Evolutionary conservation across 225 moss, liverwort and hornwort species (phyloP), one percentile per base, ranked within the genome.

Genomic region (Physcomitrium patens): DNA sequence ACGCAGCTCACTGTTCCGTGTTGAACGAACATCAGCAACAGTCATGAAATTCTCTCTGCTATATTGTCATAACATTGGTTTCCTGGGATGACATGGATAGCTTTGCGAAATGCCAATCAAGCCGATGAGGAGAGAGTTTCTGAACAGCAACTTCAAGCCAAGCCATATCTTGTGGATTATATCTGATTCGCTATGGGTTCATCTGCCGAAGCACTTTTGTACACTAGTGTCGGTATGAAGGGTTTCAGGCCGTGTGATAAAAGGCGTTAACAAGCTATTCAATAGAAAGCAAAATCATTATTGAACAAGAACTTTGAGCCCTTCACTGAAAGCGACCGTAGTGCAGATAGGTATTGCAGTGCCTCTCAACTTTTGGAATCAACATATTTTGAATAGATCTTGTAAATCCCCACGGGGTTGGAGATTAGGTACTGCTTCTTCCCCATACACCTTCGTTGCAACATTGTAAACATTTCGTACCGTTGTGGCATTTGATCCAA

Each of bases 61-160:
- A 15, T 20, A 47, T 12, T 50, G 43, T 1, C 51, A 56, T 74
- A 63, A 55, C 46, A 62, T 45, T 63, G 24, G 23, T 73, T 79
- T 63, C 37, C 11, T 74, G 68, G 63, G 68, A 79, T 53, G 22
- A 58, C 50, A 42, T 59, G 22, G 62, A 3, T 10, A 43, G 8
- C 57, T 57, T 16, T 57, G 55, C 20, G 27, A 17, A 78, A 48
- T 65, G 47, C 22, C 13, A 23, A 37, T 31, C 17, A 46, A 62
- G 13, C 54, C 31, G 63, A 47, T 44, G 41, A 48, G 26, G 68
- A 74, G 13, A 63, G 15, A 49, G 15, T 7, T 0, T 5, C 12
- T 3, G 12, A 12, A 15, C 3, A 49, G 49, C 0, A 63, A 17
- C 52, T 4, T 73, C 24, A 1, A 24, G 24, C 13, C 64, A 1